Evolutionary conservation across 306 rosid genomes (phyloP).

Genomic region (Datisca glomerata): DNA sequence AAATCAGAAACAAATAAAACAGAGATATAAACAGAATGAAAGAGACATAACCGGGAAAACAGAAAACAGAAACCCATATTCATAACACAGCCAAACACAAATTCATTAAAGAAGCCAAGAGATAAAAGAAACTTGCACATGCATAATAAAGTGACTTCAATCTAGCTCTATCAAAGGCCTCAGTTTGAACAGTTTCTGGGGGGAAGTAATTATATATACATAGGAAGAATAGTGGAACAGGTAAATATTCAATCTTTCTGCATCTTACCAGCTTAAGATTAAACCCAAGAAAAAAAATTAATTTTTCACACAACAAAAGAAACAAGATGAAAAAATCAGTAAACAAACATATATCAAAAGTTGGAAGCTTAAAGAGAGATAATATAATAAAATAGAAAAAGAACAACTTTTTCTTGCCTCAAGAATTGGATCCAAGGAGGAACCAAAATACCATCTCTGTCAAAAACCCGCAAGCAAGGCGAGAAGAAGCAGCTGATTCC

Average conservation of each 20-base stretch:
- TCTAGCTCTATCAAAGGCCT: no score
- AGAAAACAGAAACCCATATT: no score
- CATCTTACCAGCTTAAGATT: no score
- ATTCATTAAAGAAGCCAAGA: no score
- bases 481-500: conserved; percentile 21
- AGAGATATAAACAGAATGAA: no score
- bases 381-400: conserved; percentile 8
- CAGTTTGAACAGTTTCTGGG: no score
- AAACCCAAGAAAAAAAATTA: conserved; percentile 6
- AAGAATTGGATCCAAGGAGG: conserved; percentile 57
- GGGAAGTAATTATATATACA: no score
- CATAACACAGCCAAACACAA: no score
- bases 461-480: conserved; percentile 14
- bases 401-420: conserved; percentile 28
- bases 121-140: no score
- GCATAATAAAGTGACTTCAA: no score
- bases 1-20: no score
- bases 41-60: no score
- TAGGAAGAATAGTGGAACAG: neutral
- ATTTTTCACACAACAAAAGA: conserved; percentile 9
- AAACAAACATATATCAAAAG: conserved; percentile 14
- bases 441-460: conserved; percentile 13
- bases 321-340: conserved; percentile 22
- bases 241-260: neutral
- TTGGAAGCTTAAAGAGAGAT: neutral